Evolutionary conservation across 345 rosid genomes (phyloP).

Genomic region (Gossypium herbaceum): DNA sequence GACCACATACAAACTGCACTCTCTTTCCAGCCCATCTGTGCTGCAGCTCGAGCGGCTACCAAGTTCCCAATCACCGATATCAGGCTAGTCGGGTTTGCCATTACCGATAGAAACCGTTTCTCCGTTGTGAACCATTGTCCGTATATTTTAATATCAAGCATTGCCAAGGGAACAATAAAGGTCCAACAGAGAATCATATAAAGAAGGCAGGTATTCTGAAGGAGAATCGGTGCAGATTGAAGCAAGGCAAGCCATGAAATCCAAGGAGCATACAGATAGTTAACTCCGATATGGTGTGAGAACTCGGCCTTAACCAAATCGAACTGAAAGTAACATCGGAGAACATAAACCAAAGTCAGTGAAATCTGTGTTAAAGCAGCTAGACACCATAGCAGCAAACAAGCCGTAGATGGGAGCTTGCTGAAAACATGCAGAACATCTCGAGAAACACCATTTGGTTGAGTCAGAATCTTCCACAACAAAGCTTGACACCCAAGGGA

Average conservation of each 20-base stretch:
- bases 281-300: slow-evolving; percentile 49
- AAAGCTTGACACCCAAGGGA: slow-evolving; percentile 38
- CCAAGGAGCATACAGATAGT: slow-evolving; percentile 66
- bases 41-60: slow-evolving; percentile 51
- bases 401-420: slow-evolving; percentile 20
- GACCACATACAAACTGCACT: slow-evolving; percentile 58
- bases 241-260: slow-evolving; percentile 63
- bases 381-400: slow-evolving; percentile 34
- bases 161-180: slow-evolving; percentile 41
- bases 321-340: slow-evolving; percentile 32
- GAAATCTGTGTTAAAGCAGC: slow-evolving; percentile 21
- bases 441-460: slow-evolving; percentile 15
- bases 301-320: slow-evolving; percentile 43
- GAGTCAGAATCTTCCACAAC: slow-evolving; percentile 38
- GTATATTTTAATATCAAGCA: slow-evolving; percentile 59
- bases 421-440: slow-evolving; percentile 8
- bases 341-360: slow-evolving; percentile 25
- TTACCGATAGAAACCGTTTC: slow-evolving; percentile 45
- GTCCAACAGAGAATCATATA: slow-evolving; percentile 35
- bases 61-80: slow-evolving; percentile 61
- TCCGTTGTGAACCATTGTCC: slow-evolving; percentile 81
- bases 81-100: slow-evolving; percentile 67
- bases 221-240: slow-evolving; percentile 46
- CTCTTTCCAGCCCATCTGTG: slow-evolving; percentile 57
- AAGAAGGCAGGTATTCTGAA: slow-evolving; percentile 5